phyloP scores from a whole-genome alignment of 2,329 filamentous ascomycete genomes.

The Claviceps fusiformis region DNA sequence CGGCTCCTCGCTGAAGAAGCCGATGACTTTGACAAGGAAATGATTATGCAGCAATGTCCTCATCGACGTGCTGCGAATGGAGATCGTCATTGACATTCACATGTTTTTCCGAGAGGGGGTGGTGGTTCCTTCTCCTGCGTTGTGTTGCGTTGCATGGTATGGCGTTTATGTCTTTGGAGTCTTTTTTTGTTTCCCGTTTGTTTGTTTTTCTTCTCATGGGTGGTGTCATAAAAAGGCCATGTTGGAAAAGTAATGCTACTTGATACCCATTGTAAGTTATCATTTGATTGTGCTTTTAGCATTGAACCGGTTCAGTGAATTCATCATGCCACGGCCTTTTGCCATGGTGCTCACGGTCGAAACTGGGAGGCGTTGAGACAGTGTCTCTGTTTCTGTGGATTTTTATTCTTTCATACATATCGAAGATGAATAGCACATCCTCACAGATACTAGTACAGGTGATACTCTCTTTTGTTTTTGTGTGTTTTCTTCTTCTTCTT shows the following conservation, averaged over 20 bases:
- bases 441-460: slow-evolving; percentile 25
- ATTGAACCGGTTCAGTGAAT: neutral
- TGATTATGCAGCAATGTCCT: slow-evolving; percentile 26
- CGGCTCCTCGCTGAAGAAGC: slow-evolving; percentile 62
- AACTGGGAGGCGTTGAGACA: neutral
- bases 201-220: slow-evolving; percentile 1
- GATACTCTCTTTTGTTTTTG: slow-evolving; percentile 1
- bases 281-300: neutral
- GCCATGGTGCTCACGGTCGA: neutral
- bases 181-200: too few species aligned
- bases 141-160: slow-evolving; percentile 6
- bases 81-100: slow-evolving; percentile 11
- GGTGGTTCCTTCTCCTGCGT: neutral
- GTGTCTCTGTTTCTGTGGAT: neutral
- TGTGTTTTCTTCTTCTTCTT: neutral
- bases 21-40: slow-evolving; percentile 31
- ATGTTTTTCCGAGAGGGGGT: neutral
- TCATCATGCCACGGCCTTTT: neutral
- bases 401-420: neutral
- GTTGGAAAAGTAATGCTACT: slow-evolving; percentile 5
- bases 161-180: slow-evolving; percentile 8
- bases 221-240: neutral
- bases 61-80: slow-evolving; percentile 24
- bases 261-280: slow-evolving; percentile 15
- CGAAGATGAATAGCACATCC: slow-evolving; percentile 1